These are phyloP conservation scores for Phylloporus sp. DNA, from an alignment of 768 basidiomycete genomes.

Conservation along the genomic window DNA sequence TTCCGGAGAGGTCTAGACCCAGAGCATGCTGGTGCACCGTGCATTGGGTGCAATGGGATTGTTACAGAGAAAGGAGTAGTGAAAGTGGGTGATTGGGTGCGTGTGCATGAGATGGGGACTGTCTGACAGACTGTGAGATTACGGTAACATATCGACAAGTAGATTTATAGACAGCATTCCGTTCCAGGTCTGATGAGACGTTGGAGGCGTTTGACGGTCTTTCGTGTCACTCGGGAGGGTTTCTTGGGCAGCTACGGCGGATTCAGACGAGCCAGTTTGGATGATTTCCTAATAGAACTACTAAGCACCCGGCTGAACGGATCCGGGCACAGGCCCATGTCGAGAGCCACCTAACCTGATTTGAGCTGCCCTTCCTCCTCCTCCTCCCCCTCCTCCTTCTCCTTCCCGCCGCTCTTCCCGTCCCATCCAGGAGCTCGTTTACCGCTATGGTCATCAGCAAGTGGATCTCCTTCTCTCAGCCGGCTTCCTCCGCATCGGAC, in stretches of 20 bases:
- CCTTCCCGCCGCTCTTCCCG: neutral
- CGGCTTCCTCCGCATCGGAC: conserved; percentile 22
- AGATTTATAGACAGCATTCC: too few species aligned
- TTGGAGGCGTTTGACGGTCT: too few species aligned
- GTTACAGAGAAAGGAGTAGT: conserved; percentile 47
- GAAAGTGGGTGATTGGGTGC: conserved; percentile 57
- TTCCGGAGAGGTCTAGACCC: conserved; percentile 61
- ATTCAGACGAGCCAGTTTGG: too few species aligned
- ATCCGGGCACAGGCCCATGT: neutral
- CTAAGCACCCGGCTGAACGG: too few species aligned
- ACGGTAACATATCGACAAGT: neutral
- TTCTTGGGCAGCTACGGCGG: too few species aligned
- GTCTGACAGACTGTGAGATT: conserved; percentile 13
- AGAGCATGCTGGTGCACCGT: conserved; percentile 44
- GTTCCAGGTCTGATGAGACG: too few species aligned
- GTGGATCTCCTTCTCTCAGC: conserved; percentile 35
- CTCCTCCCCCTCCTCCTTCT: neutral
- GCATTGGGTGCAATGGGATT: conserved; percentile 64
- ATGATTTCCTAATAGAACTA: too few species aligned
- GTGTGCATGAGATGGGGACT: conserved; percentile 40
- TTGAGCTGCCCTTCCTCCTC: neutral
- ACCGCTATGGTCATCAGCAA: conserved; percentile 35
- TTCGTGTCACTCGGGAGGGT: too few species aligned
- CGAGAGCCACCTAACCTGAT: too few species aligned
- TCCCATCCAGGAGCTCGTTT: neutral